Percentiles rank a stretch among this genome's conserved stretches.
Conservation (phyloP, 2,329 filamentous ascomycete genomes). For the Botrytis deweyae region DNA sequence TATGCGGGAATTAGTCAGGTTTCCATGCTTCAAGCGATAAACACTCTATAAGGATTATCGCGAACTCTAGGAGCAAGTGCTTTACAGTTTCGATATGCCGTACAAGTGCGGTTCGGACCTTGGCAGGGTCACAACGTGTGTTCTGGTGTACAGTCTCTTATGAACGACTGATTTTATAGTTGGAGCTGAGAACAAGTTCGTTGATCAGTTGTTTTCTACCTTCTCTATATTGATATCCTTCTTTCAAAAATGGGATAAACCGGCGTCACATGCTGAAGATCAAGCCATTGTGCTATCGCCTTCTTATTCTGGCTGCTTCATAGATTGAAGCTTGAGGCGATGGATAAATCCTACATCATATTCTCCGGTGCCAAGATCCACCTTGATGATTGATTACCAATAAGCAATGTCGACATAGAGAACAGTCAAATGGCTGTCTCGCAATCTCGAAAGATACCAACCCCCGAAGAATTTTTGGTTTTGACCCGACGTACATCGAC, state of each 20-base stretch:
- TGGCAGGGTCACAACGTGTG: conserved; percentile 7
- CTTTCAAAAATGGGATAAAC: conserved; percentile 4
- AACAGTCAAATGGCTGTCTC: not conserved
- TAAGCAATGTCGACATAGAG: not conserved
- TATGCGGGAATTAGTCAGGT: conserved; percentile 17
- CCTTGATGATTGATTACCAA: not conserved
- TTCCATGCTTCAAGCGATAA: not conserved
- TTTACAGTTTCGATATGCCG: conserved; percentile 14
- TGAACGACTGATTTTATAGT: conserved; percentile 8
- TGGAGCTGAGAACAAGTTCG: conserved; percentile 4
- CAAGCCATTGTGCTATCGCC: not conserved
- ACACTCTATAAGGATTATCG: not conserved
- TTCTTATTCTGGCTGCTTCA: not conserved
- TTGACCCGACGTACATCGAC: not conserved
- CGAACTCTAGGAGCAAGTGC: conserved; percentile 18
- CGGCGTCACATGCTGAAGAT: conserved; percentile 12
- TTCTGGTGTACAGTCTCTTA: conserved; percentile 11
- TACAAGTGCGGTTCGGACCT: conserved; percentile 6
- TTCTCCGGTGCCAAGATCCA: not conserved
- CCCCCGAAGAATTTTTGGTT: conserved; percentile 8
- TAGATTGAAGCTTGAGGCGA: not conserved
- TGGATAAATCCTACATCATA: not conserved
- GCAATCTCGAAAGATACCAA: conserved; percentile 4
- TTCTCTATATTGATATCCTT: not conserved
- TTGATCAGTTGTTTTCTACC: conserved; percentile 7